Conservation (phyloP, 148 eudicot species). For the Chenopodium quinoa region DNA sequence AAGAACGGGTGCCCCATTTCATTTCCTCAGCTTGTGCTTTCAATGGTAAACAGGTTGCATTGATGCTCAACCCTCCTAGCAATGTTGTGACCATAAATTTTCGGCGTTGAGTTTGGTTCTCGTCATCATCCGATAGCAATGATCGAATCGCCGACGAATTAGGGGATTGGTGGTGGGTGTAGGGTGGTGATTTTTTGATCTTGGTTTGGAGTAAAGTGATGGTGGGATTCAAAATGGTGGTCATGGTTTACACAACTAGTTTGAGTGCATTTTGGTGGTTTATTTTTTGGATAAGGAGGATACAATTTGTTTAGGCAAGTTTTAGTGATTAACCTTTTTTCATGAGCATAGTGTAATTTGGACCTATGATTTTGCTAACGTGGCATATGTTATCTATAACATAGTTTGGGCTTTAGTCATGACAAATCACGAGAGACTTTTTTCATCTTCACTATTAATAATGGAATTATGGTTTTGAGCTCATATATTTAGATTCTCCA, state of each 20-base stretch:
- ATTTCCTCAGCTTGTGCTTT: slow-evolving; percentile 51
- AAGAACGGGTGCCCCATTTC: slow-evolving; percentile 81
- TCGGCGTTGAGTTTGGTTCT: slow-evolving; percentile 35
- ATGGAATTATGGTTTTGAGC: too few relatives aligned
- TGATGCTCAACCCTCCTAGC: slow-evolving; percentile 37
- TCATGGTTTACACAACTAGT: slow-evolving; percentile 34
- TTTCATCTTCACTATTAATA: too few relatives aligned
- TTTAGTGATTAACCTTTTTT: slow-evolving; percentile 11
- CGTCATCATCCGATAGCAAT: slow-evolving; percentile 25
- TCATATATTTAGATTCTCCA: too few relatives aligned
- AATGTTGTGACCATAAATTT: slow-evolving; percentile 47
- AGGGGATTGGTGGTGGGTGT: slow-evolving; percentile 21
- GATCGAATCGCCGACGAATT: slow-evolving; percentile 21
- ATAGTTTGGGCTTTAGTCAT: background rate
- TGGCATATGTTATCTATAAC: slow-evolving; percentile 21
- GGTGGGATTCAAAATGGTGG: slow-evolving; percentile 45
- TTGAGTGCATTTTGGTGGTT: slow-evolving; percentile 1
- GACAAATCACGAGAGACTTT: too few relatives aligned
- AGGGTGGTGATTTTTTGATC: slow-evolving; percentile 19
- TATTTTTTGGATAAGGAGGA: slow-evolving; percentile 18
- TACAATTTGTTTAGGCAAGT: slow-evolving; percentile 18
- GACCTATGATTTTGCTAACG: slow-evolving; percentile 9
- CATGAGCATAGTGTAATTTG: slow-evolving; percentile 5
- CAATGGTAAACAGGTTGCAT: slow-evolving; percentile 22
- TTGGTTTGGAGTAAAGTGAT: slow-evolving; percentile 42